Percentiles rank a stretch among this genome's conserved stretches.
These are phyloP conservation scores for Codiaeum variegatum DNA, from an alignment of 441 rosid genomes.

Conservation along the genomic window DNA sequence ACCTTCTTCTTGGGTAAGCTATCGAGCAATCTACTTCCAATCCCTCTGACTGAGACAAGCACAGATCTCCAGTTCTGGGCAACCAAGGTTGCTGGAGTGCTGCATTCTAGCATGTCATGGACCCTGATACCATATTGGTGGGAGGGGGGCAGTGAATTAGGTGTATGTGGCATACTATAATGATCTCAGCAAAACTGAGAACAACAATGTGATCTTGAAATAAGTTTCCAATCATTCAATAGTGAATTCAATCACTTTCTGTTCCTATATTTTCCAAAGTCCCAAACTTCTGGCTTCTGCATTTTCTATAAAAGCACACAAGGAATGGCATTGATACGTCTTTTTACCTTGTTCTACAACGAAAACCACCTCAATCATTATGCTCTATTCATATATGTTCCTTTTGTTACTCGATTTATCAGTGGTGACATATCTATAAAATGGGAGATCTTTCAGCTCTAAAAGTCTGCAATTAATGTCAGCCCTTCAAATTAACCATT, in stretches of 20 bases:
- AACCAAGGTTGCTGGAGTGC: not conserved
- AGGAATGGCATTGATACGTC: not conserved
- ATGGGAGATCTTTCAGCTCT: not conserved
- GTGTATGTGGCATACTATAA: not conserved
- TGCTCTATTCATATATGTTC: not conserved
- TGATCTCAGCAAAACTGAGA: not conserved
- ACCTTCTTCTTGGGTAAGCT: too few relatives aligned
- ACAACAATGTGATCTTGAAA: conserved; percentile 3
- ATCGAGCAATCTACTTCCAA: too few relatives aligned
- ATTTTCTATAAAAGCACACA: not conserved
- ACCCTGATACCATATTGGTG: not conserved
- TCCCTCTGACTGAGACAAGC: too few relatives aligned
- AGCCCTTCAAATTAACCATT: not conserved
- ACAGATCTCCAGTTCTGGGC: too few relatives aligned
- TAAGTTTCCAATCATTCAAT: not conserved
- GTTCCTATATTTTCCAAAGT: too few relatives aligned
- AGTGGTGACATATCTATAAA: not conserved
- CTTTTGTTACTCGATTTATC: not conserved
- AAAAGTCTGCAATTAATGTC: not conserved
- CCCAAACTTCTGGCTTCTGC: not conserved
- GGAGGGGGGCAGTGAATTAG: not conserved
- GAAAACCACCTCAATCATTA: not conserved
- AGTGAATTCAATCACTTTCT: not conserved
- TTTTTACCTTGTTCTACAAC: not conserved
- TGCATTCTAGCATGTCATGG: not conserved